phyloP scores from a whole-genome alignment of 2,329 filamentous ascomycete genomes.

The Xenosphaeropsis pyriputrescens region DNA sequence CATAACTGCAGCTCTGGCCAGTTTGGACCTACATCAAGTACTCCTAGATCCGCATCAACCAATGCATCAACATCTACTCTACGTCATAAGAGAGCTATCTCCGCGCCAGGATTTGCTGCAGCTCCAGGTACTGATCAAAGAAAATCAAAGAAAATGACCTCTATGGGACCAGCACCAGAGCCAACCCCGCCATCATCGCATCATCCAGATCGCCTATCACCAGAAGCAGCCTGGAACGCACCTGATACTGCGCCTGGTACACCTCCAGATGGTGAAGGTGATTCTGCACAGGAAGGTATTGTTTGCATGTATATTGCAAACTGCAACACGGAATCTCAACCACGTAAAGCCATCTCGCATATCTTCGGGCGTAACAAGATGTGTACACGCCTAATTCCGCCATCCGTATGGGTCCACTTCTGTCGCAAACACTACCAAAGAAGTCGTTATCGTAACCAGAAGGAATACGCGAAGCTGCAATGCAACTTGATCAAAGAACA shows the following conservation, averaged over 20 bases:
- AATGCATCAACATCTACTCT: not conserved
- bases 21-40: conserved; percentile 3
- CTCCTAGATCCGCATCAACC: not conserved
- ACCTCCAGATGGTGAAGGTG: not conserved
- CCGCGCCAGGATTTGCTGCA: conserved; percentile 9
- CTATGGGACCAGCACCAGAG: conserved; percentile 8
- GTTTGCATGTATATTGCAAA: conserved; percentile 39
- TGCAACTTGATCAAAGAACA: conserved; percentile 49
- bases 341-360: conserved; percentile 66
- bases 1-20: not conserved
- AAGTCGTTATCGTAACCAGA: conserved; percentile 50
- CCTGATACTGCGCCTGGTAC: not conserved
- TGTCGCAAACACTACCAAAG: conserved; percentile 79
- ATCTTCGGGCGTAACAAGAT: conserved; percentile 74
- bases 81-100: conserved; percentile 5
- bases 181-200: conserved; percentile 14
- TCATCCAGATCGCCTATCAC: conserved; percentile 10
- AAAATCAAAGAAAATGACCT: conserved; percentile 3
- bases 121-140: not conserved
- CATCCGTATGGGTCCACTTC: conserved; percentile 57
- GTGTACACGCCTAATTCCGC: conserved; percentile 56
- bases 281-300: conserved; percentile 4
- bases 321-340: conserved; percentile 44
- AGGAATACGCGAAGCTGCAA: conserved; percentile 43
- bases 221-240: conserved; percentile 3